phyloP scores from a whole-genome alignment of 176 grass and related monocot species.

The Zea luxurians region DNA sequence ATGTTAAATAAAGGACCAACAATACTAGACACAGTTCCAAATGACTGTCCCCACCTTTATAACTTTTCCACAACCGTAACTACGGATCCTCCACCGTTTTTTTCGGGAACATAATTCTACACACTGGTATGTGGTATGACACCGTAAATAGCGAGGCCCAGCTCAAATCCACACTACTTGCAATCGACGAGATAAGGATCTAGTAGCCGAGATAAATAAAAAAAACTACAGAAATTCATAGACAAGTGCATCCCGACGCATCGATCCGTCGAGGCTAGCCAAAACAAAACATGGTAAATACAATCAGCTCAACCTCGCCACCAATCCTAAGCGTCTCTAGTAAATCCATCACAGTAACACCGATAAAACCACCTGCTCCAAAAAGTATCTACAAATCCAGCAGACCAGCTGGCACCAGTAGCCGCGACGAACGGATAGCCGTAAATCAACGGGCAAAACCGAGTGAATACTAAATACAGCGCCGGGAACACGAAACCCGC shows the following conservation, averaged over 20 bases:
- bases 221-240: not conserved
- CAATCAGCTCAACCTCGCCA: constrained; percentile 13
- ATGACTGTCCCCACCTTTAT: not conserved
- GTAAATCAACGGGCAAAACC: constrained; percentile 10
- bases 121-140: constrained; percentile 7
- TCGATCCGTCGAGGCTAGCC: constrained; percentile 7
- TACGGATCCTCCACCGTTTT: not conserved
- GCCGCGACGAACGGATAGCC: not conserved
- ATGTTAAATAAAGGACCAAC: not conserved
- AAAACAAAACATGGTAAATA: not conserved
- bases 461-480: constrained; percentile 18
- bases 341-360: not conserved
- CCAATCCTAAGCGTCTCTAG: not conserved
- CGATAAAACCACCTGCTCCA: not conserved
- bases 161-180: not conserved
- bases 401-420: not conserved
- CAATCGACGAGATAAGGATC: not conserved
- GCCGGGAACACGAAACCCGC: not conserved
- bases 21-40: not conserved
- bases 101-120: not conserved
- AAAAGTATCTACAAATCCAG: not conserved
- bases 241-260: not conserved
- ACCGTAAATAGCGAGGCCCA: not conserved
- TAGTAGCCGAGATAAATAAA: not conserved
- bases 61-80: not conserved